Base-by-base conservation (phyloP, 192 early-diverging fungal genomes). In the Coemansia sp. region DNA sequence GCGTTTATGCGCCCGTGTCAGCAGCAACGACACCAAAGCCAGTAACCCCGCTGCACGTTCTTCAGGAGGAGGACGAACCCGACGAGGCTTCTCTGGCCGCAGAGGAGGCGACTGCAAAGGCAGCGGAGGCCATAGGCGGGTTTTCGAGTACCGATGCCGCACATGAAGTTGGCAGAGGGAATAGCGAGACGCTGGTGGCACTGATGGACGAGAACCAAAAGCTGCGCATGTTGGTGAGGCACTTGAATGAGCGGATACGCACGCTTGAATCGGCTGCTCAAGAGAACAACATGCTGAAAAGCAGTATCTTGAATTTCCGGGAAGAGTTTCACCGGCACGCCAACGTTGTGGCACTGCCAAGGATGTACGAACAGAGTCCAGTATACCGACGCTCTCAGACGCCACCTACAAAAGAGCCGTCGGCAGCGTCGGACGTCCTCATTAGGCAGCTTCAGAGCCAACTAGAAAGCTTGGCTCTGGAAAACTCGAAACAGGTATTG, bases 311-410 rank as follows among this genome's bases (percentile, higher is more conserved):
- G 9, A 77, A 53, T 41, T 70, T 77, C 50, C 60, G 67, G 0
- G 73, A 77, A 27, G 67, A 77, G 42, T 77, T 77, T 19, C 65
- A 70, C 37, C 67, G 63, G 2, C 73, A 77, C 51, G 73, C 73
- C 17, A 67, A 64, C 34, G 64, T 52, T 5, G 64, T 50, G 10
- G 27, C 72, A 10, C 25, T 67, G 56, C 64, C 64, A 5, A 40
- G 56, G 14, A 53, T 64, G 29, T 46, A 49, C 23, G 64, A 67
- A 20, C 46, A 53, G 0, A 27, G 39, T 2, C 40, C 55, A 18
- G 39, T 54, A n/a, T 33, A 49, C 11, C 43, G 42, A 27, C 63
- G 47, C 1, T 40, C 32, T 9, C 43, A 47, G 15, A 52, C 32
- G n/a, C n/a, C 48, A 14, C 39, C 42, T 3, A 13, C 30, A 5